Base-by-base conservation (phyloP, 495 filamentous ascomycete genomes). In the Aspergillus carlsbadensis region DNA sequence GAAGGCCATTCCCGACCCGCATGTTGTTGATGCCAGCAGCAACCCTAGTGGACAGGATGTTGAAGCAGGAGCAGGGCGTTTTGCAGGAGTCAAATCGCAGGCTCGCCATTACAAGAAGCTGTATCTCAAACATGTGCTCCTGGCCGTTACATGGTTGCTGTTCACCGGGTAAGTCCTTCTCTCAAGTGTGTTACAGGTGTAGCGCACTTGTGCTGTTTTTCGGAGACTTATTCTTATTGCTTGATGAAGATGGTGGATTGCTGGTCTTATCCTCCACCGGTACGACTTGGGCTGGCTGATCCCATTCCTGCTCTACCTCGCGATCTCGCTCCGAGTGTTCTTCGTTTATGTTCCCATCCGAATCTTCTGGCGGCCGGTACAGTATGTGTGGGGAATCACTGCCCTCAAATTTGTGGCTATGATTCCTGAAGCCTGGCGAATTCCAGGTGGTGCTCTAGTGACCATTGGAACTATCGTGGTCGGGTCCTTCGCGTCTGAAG, bases 211-310 rank as follows among this genome's bases (percentile, higher is more conserved):
- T 35, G 33, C 17, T 43, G 17, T 46, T 34, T 2, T 43, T n/a
- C 18, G 37, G 43, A 57, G 46, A 29, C 54, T 57, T n/a, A 57
- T 43, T 39, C 18, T 22, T n/a, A n/a, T 43, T 46, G 36, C 33
- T 39, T 29, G 26, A 17, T 42, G n/a, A 52, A 91, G 89, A 49
- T 96, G 92, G 92, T 96, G 90, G 91, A 92, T 94, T 54, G 87
- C 85, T 40, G 85, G 88, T 37, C 78, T 96, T 17, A 75, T 92
- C 55, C 75, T 87, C 40, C 88, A 89, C 66, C 83, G 86, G 17
- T 59, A 87, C 62, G 87, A 91, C 65, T 80, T 83, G 63, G 87
- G 87, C 53, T 96, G 92, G 92, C 60, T 96, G 60, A 83, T 92
- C 31, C 90, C 92, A 7, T 92, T 92, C 71, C 79, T 96, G 36